phyloP scores from a whole-genome alignment of 257 asterid genomes.

The Nicotiana attenuata region DNA sequence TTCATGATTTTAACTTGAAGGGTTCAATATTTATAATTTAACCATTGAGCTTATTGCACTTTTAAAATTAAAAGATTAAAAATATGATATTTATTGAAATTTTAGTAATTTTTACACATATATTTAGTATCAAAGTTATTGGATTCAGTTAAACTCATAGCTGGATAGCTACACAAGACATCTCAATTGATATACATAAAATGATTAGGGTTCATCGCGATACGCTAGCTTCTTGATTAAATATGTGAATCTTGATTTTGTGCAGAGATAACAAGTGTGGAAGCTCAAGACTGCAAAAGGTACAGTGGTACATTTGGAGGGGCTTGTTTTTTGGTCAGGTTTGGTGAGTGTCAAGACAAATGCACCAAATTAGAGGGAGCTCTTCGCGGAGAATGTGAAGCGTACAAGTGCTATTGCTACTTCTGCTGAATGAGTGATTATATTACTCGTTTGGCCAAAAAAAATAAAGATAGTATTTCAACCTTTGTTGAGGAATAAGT shows the following conservation, averaged over 20 bases:
- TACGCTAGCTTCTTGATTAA: too few species aligned
- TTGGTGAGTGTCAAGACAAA: neutral
- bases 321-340: neutral
- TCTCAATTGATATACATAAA: too few species aligned
- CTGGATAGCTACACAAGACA: too few species aligned
- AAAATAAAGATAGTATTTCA: neutral
- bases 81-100: too few species aligned
- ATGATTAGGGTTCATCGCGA: too few species aligned
- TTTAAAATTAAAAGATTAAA: too few species aligned
- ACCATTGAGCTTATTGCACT: too few species aligned
- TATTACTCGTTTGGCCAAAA: neutral
- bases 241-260: neutral
- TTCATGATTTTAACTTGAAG: too few species aligned
- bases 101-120: too few species aligned
- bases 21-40: too few species aligned
- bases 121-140: too few species aligned
- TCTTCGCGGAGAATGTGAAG: neutral
- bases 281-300: neutral
- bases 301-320: slow-evolving; percentile 9
- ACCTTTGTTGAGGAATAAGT: neutral
- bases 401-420: neutral
- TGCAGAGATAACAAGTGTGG: neutral
- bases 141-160: too few species aligned
- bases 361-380: slow-evolving; percentile 13
- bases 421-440: neutral